Evolutionary conservation across 148 eudicot species (phyloP).

Genomic region (Cornus florida): DNA sequence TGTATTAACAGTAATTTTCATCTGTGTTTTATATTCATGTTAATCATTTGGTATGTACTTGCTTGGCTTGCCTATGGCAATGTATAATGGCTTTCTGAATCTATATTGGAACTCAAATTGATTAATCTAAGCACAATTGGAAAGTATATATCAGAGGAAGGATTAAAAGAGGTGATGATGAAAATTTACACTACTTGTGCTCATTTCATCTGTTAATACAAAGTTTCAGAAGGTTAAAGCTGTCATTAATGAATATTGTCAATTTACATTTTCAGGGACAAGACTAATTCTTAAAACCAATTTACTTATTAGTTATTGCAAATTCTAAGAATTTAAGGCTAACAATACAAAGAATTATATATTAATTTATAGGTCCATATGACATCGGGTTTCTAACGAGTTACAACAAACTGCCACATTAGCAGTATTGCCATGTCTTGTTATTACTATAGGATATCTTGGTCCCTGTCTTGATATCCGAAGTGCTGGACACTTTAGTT

Average conservation of each 20-base stretch:
- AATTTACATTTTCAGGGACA: not conserved
- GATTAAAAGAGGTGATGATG: not conserved
- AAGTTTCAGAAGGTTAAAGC: not conserved
- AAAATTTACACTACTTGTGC: not conserved
- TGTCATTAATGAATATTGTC: not conserved
- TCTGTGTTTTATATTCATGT: not conserved
- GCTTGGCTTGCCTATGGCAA: not conserved
- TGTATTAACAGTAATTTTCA: not conserved
- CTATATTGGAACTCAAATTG: not conserved
- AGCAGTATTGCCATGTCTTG: too few relatives aligned
- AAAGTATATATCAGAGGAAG: not conserved
- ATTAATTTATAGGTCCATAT: not conserved
- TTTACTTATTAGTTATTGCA: too few relatives aligned
- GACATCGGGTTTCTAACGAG: not conserved
- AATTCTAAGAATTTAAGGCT: constrained; percentile 1
- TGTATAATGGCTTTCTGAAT: not conserved
- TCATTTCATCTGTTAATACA: not conserved
- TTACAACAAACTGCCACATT: too few relatives aligned
- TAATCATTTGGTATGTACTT: not conserved
- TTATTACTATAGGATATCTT: too few relatives aligned
- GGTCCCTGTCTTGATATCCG: not conserved
- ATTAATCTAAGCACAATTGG: not conserved
- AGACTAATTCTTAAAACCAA: not conserved
- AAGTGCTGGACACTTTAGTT: constrained; percentile 4
- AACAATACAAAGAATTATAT: not conserved